A percentile compares a stretch with the other conserved stretches of the same genome.
Conservation (phyloP, 148 eudicot species). For the Cornus suecica region DNA sequence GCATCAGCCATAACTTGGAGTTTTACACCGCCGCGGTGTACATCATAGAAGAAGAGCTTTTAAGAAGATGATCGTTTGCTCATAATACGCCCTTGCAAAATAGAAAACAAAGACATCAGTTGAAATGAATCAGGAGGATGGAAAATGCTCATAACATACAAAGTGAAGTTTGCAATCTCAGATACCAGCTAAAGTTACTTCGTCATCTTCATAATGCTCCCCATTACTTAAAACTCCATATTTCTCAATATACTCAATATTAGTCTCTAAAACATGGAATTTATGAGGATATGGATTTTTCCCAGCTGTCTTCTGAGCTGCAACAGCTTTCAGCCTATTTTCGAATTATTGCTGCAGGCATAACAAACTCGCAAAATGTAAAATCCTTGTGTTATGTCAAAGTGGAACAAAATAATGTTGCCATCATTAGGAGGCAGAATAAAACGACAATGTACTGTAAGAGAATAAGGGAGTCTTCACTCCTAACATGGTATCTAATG, state of each 20-base stretch:
- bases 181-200: slow-evolving; percentile 72
- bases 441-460: background rate
- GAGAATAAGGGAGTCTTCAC: background rate
- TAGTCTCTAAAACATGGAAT: slow-evolving; percentile 48
- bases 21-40: slow-evolving; percentile 69
- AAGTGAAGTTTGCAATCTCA: background rate
- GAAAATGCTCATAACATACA: background rate
- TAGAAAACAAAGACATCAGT: background rate
- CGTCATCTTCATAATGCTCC: slow-evolving; percentile 64
- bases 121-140: background rate
- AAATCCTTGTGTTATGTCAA: background rate
- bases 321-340: slow-evolving; percentile 69
- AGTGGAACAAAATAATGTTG: background rate
- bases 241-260: slow-evolving; percentile 53
- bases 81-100: slow-evolving; percentile 73
- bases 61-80: slow-evolving; percentile 86
- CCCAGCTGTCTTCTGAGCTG: slow-evolving; percentile 66
- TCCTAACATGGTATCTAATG: background rate
- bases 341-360: slow-evolving; percentile 80
- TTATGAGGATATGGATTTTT: slow-evolving; percentile 89
- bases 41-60: slow-evolving; percentile 83
- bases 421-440: background rate
- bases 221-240: slow-evolving; percentile 59
- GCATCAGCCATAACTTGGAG: slow-evolving; percentile 96
- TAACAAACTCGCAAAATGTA: background rate